Percentiles rank a stretch among this genome's conserved stretches.
phyloP scores from a whole-genome alignment of 371 early-diverging fungal species.

The Cokeromyces recurvatus region DNA sequence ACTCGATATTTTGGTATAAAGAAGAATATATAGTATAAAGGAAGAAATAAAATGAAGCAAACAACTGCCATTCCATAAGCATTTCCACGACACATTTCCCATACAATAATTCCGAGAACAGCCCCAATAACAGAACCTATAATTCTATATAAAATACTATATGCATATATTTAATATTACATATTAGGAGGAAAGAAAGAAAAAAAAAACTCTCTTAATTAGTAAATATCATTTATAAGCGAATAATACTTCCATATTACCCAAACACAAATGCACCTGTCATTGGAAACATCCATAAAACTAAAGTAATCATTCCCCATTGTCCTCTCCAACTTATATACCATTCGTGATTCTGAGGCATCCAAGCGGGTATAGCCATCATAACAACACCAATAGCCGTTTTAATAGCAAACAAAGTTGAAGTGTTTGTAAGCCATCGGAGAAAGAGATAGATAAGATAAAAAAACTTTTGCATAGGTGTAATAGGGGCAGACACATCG shows the following conservation, averaged over 20 bases:
- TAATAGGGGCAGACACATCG: constrained; percentile 34
- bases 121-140: constrained; percentile 31
- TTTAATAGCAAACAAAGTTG: constrained; percentile 33
- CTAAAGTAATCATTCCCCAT: constrained; percentile 39
- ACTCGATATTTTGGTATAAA: constrained; percentile 20
- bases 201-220: no score
- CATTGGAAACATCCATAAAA: constrained; percentile 37
- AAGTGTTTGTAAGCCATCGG: constrained; percentile 21
- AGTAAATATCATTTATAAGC: not conserved
- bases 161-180: not conserved
- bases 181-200: not conserved
- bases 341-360: constrained; percentile 23
- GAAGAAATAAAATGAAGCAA: constrained; percentile 19
- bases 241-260: no score
- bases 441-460: constrained; percentile 10
- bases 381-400: constrained; percentile 33
- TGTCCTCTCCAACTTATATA: constrained; percentile 38
- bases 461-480: constrained; percentile 23
- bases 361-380: constrained; percentile 29
- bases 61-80: constrained; percentile 35
- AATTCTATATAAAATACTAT: constrained; percentile 20
- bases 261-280: constrained; percentile 36
- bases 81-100: constrained; percentile 41
- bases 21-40: constrained; percentile 31
- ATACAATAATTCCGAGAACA: constrained; percentile 33